phyloP scores from a whole-genome alignment of 192 early-diverging fungal species.

The Diversispora epigaea region DNA sequence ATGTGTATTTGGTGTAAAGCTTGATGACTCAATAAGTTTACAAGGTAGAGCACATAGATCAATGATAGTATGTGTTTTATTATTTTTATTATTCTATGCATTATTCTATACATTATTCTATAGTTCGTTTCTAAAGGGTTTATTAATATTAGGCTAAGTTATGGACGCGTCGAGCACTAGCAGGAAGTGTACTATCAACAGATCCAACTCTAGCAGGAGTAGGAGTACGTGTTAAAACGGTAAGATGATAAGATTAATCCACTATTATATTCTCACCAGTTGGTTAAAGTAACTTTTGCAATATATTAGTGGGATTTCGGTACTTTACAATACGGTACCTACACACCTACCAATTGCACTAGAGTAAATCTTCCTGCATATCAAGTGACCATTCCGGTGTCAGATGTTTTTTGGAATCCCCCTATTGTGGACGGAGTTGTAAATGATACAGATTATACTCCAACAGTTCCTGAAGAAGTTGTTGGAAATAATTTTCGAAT shows the following conservation, averaged over 20 bases:
- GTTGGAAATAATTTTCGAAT: background rate
- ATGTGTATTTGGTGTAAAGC: conserved; percentile 24
- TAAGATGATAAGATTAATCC: no score
- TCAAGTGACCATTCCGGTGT: background rate
- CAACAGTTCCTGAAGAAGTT: background rate
- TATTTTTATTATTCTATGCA: background rate
- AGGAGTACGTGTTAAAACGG: no score
- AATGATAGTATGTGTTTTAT: conserved; percentile 18
- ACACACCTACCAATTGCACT: conserved; percentile 17
- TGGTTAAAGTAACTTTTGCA: background rate
- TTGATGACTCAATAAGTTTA: background rate
- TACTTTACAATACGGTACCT: no score
- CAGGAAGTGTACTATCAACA: background rate
- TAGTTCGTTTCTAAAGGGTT: background rate
- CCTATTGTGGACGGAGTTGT: background rate
- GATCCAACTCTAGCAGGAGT: conserved; percentile 5
- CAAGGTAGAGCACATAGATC: conserved; percentile 6
- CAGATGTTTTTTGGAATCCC: conserved; percentile 16
- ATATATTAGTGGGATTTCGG: conserved; percentile 16
- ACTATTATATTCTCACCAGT: no score
- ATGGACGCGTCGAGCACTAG: conserved; percentile 10
- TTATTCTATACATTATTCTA: no score
- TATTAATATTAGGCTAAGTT: conserved; percentile 30
- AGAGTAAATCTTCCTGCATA: background rate
- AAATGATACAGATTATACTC: conserved; percentile 6